phyloP scores from a whole-genome alignment of 331 rosid species.

The Malus hybrid region DNA sequence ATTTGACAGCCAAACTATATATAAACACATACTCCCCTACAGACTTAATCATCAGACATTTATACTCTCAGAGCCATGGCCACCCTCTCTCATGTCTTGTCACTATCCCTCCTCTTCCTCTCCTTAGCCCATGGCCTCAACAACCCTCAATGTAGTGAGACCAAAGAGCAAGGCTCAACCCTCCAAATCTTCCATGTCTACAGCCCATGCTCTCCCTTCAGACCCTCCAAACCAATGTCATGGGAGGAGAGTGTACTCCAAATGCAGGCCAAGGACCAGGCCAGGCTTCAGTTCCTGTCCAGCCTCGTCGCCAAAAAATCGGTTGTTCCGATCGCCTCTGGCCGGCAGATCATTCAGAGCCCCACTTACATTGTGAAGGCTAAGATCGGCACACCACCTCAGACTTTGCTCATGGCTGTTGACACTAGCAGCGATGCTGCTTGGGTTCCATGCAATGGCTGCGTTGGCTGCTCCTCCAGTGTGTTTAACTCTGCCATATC shows the following conservation, averaged over 20 bases:
- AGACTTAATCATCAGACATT: neutral
- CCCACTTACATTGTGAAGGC: slow-evolving; percentile 72
- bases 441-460: slow-evolving; percentile 80
- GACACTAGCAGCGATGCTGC: slow-evolving; percentile 89
- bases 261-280: slow-evolving; percentile 49
- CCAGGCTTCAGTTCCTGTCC: slow-evolving; percentile 50
- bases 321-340: slow-evolving; percentile 73
- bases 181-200: slow-evolving; percentile 60
- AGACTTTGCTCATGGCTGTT: slow-evolving; percentile 73
- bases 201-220: slow-evolving; percentile 72
- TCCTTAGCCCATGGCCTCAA: slow-evolving; percentile 25
- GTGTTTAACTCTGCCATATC: slow-evolving; percentile 46
- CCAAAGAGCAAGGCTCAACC: slow-evolving; percentile 43
- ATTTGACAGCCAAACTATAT: neutral
- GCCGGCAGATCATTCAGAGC: slow-evolving; percentile 71
- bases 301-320: slow-evolving; percentile 51
- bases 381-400: slow-evolving; percentile 74
- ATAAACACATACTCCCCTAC: neutral
- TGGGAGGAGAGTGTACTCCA: slow-evolving; percentile 71
- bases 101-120: slow-evolving; percentile 11
- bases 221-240: slow-evolving; percentile 44
- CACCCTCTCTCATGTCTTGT: slow-evolving; percentile 10
- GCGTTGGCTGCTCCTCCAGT: slow-evolving; percentile 59
- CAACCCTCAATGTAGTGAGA: slow-evolving; percentile 39
- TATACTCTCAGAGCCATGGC: slow-evolving; percentile 28